These are phyloP conservation scores for Suillus discolor DNA, from an alignment of 768 basidiomycete species.

Conservation along the genomic window DNA sequence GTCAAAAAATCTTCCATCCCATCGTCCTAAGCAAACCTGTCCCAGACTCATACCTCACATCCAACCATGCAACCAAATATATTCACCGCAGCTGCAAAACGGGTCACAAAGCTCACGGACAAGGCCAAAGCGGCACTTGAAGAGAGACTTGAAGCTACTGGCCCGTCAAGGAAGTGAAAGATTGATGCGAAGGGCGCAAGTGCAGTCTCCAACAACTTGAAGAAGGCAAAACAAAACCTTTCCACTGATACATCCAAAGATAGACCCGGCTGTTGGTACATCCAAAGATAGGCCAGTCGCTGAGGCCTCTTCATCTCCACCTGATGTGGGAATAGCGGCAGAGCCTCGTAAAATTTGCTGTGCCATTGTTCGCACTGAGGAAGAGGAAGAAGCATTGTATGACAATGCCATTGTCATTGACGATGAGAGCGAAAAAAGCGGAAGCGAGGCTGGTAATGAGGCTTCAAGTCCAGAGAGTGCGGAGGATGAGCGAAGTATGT, in stretches of 20 bases:
- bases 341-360: neutral
- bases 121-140: neutral
- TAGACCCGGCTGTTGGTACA: too few species aligned
- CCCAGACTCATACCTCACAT: neutral
- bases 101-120: neutral
- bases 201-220: neutral
- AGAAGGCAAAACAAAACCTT: neutral
- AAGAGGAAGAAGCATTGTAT: constrained; percentile 11
- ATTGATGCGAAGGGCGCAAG: neutral
- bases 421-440: too few species aligned
- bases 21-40: neutral
- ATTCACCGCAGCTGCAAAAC: neutral
- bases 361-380: neutral
- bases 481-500: too few species aligned
- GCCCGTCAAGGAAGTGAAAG: neutral
- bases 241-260: neutral
- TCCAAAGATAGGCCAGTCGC: too few species aligned
- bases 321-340: neutral
- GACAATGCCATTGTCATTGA: constrained; percentile 4
- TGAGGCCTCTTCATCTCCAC: neutral
- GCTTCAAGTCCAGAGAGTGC: too few species aligned
- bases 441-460: too few species aligned
- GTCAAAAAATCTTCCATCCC: neutral
- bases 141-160: neutral
- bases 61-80: constrained; percentile 1